Conservation (phyloP, 2,329 filamentous ascomycete species). For the Phyllachora maydis region DNA sequence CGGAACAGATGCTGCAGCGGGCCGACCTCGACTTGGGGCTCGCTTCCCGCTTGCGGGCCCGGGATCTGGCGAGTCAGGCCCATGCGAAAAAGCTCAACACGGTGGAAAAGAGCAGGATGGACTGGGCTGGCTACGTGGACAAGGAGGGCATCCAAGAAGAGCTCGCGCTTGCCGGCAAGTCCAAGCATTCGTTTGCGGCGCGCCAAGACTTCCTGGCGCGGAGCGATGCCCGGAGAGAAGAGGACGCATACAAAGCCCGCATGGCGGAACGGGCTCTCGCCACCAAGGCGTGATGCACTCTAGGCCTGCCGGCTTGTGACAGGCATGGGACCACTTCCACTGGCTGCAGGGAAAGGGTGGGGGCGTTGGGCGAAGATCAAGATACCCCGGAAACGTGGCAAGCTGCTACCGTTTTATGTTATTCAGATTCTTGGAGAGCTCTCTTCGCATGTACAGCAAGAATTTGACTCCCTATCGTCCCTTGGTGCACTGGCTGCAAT, state of each 20-base stretch:
- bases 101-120: constrained; percentile 52
- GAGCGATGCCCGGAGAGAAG: constrained; percentile 40
- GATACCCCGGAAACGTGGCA: too few relatives aligned
- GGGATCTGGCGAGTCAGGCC: constrained; percentile 17
- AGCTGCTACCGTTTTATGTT: too few relatives aligned
- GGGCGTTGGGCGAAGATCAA: too few relatives aligned
- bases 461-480: too few relatives aligned
- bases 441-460: too few relatives aligned
- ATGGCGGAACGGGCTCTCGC: constrained; percentile 9
- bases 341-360: too few relatives aligned
- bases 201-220: constrained; percentile 44
- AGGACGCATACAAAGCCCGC: constrained; percentile 34
- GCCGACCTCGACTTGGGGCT: constrained; percentile 37
- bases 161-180: constrained; percentile 40
- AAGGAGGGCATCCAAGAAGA: constrained; percentile 52
- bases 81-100: constrained; percentile 47
- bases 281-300: neutral
- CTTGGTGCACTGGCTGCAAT: too few relatives aligned
- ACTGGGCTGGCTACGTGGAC: constrained; percentile 54
- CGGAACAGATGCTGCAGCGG: constrained; percentile 20
- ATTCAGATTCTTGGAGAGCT: too few relatives aligned
- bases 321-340: too few relatives aligned
- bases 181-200: constrained; percentile 40
- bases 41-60: constrained; percentile 22
- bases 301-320: too few relatives aligned